These are phyloP conservation scores for Diaporthe sp. DNA, from an alignment of 2,329 filamentous ascomycete genomes.

Conservation along the genomic window DNA sequence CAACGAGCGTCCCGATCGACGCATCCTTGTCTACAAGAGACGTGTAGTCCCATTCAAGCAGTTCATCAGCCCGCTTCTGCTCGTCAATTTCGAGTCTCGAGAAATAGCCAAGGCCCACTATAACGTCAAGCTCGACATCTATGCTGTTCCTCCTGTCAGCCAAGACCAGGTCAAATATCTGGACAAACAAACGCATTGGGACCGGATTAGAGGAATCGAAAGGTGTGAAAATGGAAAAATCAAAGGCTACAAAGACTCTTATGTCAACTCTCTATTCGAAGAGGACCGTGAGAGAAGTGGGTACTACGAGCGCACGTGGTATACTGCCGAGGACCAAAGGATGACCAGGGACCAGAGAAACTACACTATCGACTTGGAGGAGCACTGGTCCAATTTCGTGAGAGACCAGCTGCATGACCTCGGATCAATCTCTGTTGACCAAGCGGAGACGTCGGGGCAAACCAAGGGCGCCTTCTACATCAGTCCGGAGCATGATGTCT, in stretches of 20 bases:
- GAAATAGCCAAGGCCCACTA: slow-evolving; percentile 17
- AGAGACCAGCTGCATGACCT: neutral
- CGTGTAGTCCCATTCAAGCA: slow-evolving; percentile 10
- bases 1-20: neutral
- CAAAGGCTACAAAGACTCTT: neutral
- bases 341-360: neutral
- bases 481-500: slow-evolving; percentile 7
- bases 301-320: no score
- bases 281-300: no score
- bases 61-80: slow-evolving; percentile 6
- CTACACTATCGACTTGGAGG: neutral
- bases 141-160: neutral
- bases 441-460: neutral
- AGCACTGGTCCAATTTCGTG: neutral
- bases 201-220: neutral
- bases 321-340: fast-evolving
- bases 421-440: neutral
- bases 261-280: fast-evolving
- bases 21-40: neutral
- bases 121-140: slow-evolving; percentile 15
- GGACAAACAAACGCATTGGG: neutral
- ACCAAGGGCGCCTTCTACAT: neutral
- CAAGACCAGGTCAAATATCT: neutral
- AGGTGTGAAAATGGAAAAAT: neutral
- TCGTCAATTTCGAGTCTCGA: slow-evolving; percentile 12